Evolutionary conservation across 2,329 filamentous ascomycete genomes (phyloP).

Genomic region (Harringtonia lauricola): DNA sequence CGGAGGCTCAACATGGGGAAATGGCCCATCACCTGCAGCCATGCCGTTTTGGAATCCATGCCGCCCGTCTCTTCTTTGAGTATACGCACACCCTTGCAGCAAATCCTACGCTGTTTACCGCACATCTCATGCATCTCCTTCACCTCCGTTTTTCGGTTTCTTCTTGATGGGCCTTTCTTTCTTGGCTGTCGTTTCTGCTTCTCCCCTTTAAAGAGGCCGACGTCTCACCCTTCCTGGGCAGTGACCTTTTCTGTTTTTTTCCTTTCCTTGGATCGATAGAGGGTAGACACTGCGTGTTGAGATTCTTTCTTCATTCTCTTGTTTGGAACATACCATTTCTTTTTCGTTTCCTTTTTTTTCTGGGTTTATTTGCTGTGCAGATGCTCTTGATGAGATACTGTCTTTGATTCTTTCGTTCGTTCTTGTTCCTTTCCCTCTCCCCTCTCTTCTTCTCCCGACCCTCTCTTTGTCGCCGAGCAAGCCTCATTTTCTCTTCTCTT

Average conservation of each 20-base stretch:
- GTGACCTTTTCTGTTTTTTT: not conserved
- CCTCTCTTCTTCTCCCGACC: conserved; percentile 1
- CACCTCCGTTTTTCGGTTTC: not conserved
- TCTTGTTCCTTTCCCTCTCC: not conserved
- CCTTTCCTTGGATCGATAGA: not conserved
- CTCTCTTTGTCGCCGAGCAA: not conserved
- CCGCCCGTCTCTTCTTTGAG: not conserved
- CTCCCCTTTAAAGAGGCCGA: not conserved
- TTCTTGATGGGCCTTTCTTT: not conserved
- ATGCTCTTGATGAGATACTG: not conserved
- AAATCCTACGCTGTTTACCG: too few species aligned
- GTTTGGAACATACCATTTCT: not conserved
- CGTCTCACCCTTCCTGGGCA: not conserved
- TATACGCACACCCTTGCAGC: not conserved
- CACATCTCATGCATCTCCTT: not conserved
- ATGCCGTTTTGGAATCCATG: not conserved
- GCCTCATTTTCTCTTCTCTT: not conserved
- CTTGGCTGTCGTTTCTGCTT: not conserved
- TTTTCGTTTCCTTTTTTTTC: too few species aligned
- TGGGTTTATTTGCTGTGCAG: not conserved
- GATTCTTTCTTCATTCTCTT: not conserved
- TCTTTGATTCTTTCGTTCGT: not conserved
- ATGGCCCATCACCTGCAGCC: too few species aligned
- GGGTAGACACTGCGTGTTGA: too few species aligned
- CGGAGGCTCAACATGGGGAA: too few species aligned